Percentiles rank a stretch among this genome's conserved stretches.
These are phyloP conservation scores for Melocanna baccifera DNA, from an alignment of 176 grass and related monocot species.

Conservation along the genomic window DNA sequence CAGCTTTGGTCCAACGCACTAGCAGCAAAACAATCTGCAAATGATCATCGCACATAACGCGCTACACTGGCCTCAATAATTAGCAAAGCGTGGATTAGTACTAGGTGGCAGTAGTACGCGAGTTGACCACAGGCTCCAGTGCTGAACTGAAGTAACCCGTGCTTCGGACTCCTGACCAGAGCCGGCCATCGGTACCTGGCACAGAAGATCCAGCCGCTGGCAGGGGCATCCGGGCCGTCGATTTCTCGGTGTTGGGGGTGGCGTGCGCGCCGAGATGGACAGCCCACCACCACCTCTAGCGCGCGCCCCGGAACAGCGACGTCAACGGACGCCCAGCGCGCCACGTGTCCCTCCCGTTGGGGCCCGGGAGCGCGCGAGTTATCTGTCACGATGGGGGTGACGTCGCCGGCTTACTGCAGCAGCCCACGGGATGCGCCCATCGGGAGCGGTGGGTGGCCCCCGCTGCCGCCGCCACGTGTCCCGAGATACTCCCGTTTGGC, in stretches of 20 bases:
- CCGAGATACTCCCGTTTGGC: not conserved
- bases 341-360: not conserved
- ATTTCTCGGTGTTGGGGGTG: not conserved
- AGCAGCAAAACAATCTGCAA: no score
- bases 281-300: conserved; percentile 4
- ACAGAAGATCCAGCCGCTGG: not conserved
- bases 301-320: conserved; percentile 12
- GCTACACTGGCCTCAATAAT: not conserved
- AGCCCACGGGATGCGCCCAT: not conserved
- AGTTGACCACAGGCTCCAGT: not conserved
- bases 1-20: no score
- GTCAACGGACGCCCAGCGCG: not conserved
- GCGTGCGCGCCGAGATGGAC: not conserved
- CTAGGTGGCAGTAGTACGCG: not conserved
- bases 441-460: not conserved
- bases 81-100: not conserved
- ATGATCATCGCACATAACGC: not conserved
- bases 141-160: no score
- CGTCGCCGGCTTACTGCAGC: not conserved
- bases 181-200: not conserved
- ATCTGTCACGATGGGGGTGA: not conserved
- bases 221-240: not conserved
- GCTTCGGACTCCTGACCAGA: not conserved
- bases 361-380: not conserved
- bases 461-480: not conserved